Evolutionary conservation across 345 rosid species (phyloP).

Genomic region (Salix koriyanagi): DNA sequence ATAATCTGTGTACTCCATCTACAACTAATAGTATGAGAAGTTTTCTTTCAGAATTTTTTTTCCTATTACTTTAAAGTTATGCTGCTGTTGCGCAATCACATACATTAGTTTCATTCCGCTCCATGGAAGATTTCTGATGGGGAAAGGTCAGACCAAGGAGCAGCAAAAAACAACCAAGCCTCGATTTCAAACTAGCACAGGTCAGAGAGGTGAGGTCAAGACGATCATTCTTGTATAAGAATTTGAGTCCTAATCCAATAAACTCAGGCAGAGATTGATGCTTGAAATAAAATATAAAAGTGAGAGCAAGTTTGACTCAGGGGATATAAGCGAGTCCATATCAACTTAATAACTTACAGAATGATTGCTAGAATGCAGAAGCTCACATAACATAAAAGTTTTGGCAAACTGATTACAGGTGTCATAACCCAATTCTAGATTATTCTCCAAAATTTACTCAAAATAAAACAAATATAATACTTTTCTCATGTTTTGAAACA

Average conservation of each 20-base stretch:
- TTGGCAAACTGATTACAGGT: background rate
- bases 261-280: background rate
- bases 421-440: too few species aligned
- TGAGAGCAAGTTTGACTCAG: background rate
- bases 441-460: too few species aligned
- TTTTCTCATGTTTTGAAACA: too few species aligned
- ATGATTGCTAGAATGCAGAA: background rate
- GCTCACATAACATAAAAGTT: background rate
- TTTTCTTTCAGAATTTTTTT: too few species aligned
- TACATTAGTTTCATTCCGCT: background rate
- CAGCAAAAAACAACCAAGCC: background rate
- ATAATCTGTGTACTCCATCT: too few species aligned
- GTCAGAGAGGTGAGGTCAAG: background rate
- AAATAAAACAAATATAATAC: too few species aligned
- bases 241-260: background rate
- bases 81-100: background rate
- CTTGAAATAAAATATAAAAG: background rate
- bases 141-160: background rate
- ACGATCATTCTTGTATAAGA: background rate
- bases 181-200: background rate
- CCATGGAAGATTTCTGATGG: background rate
- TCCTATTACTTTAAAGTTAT: too few species aligned
- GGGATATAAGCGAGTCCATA: background rate
- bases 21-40: rapidly evolving
- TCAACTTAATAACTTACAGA: background rate